Evolutionary conservation across 2,329 filamentous ascomycete genomes (phyloP).

Genomic region (Monascus ruber): DNA sequence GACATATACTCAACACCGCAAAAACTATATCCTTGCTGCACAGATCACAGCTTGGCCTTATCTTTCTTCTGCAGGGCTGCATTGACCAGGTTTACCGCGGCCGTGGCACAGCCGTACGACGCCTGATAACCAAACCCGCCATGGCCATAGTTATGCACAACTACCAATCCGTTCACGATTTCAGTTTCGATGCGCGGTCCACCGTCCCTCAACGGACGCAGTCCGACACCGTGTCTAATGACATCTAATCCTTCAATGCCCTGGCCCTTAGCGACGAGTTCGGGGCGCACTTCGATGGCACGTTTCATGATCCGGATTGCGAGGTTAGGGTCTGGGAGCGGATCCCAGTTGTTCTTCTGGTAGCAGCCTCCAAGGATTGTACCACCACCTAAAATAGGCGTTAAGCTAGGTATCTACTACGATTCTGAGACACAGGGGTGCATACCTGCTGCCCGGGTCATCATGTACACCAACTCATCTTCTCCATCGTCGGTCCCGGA

Average conservation of each 20-base stretch:
- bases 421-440: neutral
- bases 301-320: constrained; percentile 75
- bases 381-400: constrained; percentile 49
- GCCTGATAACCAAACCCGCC: constrained; percentile 52
- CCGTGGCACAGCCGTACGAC: constrained; percentile 58
- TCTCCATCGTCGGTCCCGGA: constrained; percentile 64
- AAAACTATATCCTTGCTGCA: neutral
- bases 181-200: constrained; percentile 70
- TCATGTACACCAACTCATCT: constrained; percentile 66
- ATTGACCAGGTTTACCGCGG: constrained; percentile 55
- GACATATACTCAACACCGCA: too few species aligned
- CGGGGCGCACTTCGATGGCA: constrained; percentile 23
- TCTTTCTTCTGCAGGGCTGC: constrained; percentile 30
- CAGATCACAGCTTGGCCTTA: constrained; percentile 20
- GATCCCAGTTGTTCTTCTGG: constrained; percentile 68
- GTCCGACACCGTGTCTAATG: constrained; percentile 68
- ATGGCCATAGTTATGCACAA: constrained; percentile 36
- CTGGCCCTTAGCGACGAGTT: constrained; percentile 41
- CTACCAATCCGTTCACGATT: constrained; percentile 47
- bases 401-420: constrained; percentile 1
- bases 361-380: constrained; percentile 81
- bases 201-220: constrained; percentile 62
- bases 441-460: constrained; percentile 55
- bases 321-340: constrained; percentile 65
- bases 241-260: constrained; percentile 64